Conservation (phyloP, 2,329 filamentous ascomycete genomes). For the Hymenoscyphus infarciens region DNA sequence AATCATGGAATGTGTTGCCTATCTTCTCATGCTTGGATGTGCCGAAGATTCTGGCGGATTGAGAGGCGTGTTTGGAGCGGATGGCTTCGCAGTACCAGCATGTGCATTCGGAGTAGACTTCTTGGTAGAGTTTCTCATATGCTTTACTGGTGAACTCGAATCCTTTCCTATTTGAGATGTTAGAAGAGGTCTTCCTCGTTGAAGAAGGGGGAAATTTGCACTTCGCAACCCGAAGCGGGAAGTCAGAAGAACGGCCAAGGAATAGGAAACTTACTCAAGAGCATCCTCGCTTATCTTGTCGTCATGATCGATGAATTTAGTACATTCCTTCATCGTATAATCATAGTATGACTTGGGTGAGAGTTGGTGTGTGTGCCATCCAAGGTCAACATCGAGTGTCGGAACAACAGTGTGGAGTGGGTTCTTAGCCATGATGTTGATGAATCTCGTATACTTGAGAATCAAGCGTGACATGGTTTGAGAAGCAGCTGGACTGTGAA, state of each 20-base stretch:
- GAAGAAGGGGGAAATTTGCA: background rate
- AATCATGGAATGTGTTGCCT: conserved; percentile 45
- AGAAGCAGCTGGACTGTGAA: conserved; percentile 64
- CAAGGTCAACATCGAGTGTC: conserved; percentile 71
- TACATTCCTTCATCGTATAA: conserved; percentile 47
- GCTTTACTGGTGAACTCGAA: conserved; percentile 71
- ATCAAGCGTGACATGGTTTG: conserved; percentile 64
- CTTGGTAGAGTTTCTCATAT: conserved; percentile 62
- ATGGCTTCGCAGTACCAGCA: conserved; percentile 82
- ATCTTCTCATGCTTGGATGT: conserved; percentile 46
- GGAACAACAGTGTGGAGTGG: conserved; percentile 55
- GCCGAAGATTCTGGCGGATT: conserved; percentile 44
- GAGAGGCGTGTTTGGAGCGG: conserved; percentile 52
- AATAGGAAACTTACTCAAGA: conserved; percentile 42
- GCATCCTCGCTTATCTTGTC: conserved; percentile 73
- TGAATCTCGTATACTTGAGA: conserved; percentile 62
- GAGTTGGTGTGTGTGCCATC: conserved; percentile 77
- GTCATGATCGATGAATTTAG: conserved; percentile 72
- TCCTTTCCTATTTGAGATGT: conserved; percentile 35
- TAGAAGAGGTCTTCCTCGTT: background rate
- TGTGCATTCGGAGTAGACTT: conserved; percentile 72
- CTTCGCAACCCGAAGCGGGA: background rate
- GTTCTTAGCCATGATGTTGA: conserved; percentile 52
- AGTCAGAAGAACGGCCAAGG: background rate
- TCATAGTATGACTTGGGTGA: conserved; percentile 59